phyloP scores from a whole-genome alignment of 129 eudicot species.

The Centella asiatica region DNA sequence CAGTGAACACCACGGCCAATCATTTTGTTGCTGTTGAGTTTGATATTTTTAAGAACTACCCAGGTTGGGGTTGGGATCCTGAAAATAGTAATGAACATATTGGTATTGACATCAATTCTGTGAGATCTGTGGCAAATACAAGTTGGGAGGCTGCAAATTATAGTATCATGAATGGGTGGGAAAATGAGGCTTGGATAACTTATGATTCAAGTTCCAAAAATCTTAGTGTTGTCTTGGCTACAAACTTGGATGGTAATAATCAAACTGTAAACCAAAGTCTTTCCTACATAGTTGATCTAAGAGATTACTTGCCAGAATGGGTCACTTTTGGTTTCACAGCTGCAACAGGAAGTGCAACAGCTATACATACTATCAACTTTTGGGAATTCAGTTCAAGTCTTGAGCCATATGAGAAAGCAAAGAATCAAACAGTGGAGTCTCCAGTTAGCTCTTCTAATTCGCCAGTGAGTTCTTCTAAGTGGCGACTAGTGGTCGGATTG shows the following conservation, averaged over 20 bases:
- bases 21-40: conserved; percentile 49
- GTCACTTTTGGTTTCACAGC: conserved; percentile 44
- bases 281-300: conserved; percentile 28
- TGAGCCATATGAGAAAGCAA: conserved; percentile 11
- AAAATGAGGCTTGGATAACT: conserved; percentile 27
- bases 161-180: conserved; percentile 20
- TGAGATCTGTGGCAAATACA: conserved; percentile 16
- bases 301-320: conserved; percentile 37
- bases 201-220: conserved; percentile 29
- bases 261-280: conserved; percentile 6
- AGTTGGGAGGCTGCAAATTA: conserved; percentile 14
- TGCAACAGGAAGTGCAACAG: conserved; percentile 27
- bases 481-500: background rate
- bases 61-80: conserved; percentile 21
- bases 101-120: conserved; percentile 9
- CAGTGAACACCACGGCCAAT: conserved; percentile 7
- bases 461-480: no score
- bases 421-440: background rate
- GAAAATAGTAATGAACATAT: background rate
- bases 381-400: conserved; percentile 39
- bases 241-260: conserved; percentile 12
- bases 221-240: conserved; percentile 25
- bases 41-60: conserved; percentile 23
- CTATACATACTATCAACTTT: conserved; percentile 25
- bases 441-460: no score